phyloP scores from a whole-genome alignment of 495 filamentous ascomycete species.

The Neurospora sp. region DNA sequence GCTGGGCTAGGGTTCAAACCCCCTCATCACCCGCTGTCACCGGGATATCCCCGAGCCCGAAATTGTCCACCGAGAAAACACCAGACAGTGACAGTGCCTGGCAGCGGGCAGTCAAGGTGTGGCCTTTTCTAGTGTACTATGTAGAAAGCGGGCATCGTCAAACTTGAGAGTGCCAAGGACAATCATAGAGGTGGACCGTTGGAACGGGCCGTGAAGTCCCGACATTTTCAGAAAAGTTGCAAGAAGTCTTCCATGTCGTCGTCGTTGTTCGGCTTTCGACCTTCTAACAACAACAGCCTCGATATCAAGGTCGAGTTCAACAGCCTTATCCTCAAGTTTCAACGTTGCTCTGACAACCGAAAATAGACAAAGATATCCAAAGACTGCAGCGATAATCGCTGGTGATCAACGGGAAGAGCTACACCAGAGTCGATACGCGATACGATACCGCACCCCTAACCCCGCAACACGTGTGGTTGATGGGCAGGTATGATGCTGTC shows the following conservation, averaged over 20 bases:
- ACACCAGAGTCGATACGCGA: background rate
- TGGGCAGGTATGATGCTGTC: background rate
- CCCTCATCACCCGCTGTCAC: background rate
- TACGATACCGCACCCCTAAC: background rate
- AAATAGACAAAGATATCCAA: background rate
- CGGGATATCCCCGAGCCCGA: background rate
- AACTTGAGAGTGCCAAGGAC: background rate
- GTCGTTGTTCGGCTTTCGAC: background rate
- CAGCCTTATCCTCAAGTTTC: background rate
- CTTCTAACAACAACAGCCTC: background rate
- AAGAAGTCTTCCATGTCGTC: background rate
- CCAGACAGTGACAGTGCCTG: background rate
- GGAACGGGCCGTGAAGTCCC: background rate
- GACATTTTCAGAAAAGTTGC: background rate
- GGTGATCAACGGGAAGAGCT: background rate
- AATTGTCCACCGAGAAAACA: background rate
- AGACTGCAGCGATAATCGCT: background rate
- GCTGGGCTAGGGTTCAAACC: background rate
- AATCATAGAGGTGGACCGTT: background rate
- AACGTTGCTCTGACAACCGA: background rate
- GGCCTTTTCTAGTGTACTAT: background rate
- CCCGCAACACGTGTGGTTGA: background rate
- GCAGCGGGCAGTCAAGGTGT: background rate
- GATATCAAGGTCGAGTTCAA: background rate
- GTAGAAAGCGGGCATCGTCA: background rate